Evolutionary conservation across 2,329 filamentous ascomycete genomes (phyloP).

Genomic region (Penicillium janthinellum): DNA sequence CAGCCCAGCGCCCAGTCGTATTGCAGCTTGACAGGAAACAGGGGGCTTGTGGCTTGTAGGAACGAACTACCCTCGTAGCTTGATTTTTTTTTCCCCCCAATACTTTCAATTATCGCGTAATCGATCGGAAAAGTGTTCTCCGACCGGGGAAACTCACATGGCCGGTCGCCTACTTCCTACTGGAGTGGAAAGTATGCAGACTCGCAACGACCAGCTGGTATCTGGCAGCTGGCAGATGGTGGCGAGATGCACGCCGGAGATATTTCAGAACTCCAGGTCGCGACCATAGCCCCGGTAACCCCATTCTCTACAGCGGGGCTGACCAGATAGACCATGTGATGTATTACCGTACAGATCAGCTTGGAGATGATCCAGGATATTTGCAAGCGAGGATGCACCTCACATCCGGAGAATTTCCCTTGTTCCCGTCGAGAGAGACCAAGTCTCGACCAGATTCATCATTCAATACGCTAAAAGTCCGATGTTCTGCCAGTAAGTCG

Average conservation of each 20-base stretch:
- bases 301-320: neutral
- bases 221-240: conserved; percentile 1
- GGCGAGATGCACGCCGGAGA: conserved; percentile 2
- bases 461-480: neutral
- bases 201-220: neutral
- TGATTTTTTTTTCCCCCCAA: neutral
- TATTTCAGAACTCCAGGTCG: neutral
- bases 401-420: neutral
- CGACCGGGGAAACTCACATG: neutral
- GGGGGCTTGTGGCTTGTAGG: neutral
- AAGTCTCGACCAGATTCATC: neutral
- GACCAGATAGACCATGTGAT: neutral
- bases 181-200: neutral
- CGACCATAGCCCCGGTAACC: neutral
- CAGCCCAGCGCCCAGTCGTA: neutral
- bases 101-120: no score
- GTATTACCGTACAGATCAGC: no score
- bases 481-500: neutral
- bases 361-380: no score
- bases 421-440: neutral
- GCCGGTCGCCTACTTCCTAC: neutral
- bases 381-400: neutral
- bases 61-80: neutral
- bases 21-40: neutral
- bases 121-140: neutral